Conservation (phyloP, 306 rosid genomes). For the Cucurbita pepo region DNA sequence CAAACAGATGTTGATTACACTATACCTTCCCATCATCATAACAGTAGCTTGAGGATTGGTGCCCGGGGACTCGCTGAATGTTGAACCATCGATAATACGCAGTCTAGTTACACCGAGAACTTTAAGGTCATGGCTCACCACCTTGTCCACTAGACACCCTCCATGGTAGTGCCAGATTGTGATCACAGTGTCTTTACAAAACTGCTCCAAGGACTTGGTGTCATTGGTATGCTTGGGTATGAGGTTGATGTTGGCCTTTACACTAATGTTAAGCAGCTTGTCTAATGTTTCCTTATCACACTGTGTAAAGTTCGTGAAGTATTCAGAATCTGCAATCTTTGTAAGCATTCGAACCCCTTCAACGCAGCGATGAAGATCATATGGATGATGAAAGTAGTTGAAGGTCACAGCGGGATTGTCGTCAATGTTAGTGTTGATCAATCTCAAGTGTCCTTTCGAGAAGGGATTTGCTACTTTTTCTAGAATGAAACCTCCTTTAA, state of each 20-base stretch:
- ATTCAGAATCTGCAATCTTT: slow-evolving; percentile 46
- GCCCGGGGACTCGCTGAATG: slow-evolving; percentile 64
- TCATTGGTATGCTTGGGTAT: slow-evolving; percentile 60
- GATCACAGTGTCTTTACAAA: slow-evolving; percentile 85
- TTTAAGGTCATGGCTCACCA: slow-evolving; percentile 38
- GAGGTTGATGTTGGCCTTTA: slow-evolving; percentile 73
- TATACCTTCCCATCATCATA: slow-evolving; percentile 96
- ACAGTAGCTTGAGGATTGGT: slow-evolving; percentile 95
- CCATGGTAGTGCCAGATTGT: slow-evolving; percentile 99
- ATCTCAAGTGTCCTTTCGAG: slow-evolving; percentile 51
- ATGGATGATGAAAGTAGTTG: slow-evolving; percentile 81
- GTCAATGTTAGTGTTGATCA: slow-evolving; percentile 46
- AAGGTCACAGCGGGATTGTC: slow-evolving; percentile 75
- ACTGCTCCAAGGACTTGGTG: slow-evolving; percentile 64
- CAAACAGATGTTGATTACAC: not conserved
- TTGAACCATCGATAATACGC: slow-evolving; percentile 72
- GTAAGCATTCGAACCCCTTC: slow-evolving; percentile 51
- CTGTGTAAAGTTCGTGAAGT: slow-evolving; percentile 55
- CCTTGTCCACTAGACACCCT: slow-evolving; percentile 78
- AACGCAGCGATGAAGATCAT: slow-evolving; percentile 70
- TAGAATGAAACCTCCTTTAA: slow-evolving; percentile 79
- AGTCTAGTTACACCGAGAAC: slow-evolving; percentile 68
- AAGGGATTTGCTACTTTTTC: slow-evolving; percentile 60
- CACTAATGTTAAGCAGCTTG: slow-evolving; percentile 53
- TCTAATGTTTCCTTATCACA: slow-evolving; percentile 31